Conservation (phyloP, 768 basidiomycete genomes). For the Auriscalpium vulgare region DNA sequence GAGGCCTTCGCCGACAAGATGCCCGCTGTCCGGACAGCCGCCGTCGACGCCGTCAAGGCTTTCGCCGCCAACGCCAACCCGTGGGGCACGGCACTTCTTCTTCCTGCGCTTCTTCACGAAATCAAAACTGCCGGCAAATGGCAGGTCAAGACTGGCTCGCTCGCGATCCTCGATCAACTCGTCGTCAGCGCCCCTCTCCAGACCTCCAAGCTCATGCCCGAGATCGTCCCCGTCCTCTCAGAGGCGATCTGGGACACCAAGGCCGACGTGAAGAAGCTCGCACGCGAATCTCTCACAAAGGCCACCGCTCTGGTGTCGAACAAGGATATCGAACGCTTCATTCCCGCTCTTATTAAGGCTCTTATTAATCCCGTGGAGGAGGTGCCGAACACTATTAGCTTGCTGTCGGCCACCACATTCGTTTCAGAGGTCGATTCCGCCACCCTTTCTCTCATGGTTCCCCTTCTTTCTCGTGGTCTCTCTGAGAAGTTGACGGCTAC, state of each 20-base stretch:
- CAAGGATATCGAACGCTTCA: conserved; percentile 97
- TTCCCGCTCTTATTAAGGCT: conserved; percentile 95
- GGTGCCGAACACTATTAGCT: conserved; percentile 88
- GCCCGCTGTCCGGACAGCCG: conserved; percentile 77
- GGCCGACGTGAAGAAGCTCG: conserved; percentile 97
- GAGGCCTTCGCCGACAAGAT: conserved; percentile 95
- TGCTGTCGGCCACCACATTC: conserved; percentile 98
- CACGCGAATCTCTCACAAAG: conserved; percentile 90
- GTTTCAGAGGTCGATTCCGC: conserved; percentile 98
- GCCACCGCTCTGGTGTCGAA: conserved; percentile 91
- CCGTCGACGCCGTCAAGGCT: conserved; percentile 73
- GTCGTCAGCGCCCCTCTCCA: conserved; percentile 76
- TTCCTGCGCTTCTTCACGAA: conserved; percentile 84
- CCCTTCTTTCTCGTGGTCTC: conserved; percentile 89
- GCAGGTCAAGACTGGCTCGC: conserved; percentile 90
- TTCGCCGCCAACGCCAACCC: conserved; percentile 77
- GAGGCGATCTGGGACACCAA: conserved; percentile 99
- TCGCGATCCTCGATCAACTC: conserved; percentile 79
- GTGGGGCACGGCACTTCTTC: conserved; percentile 77
- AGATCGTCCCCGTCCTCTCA: conserved; percentile 88
- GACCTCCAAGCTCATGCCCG: conserved; percentile 84
- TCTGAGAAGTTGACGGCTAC: conserved; percentile 91
- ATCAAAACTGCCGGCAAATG: conserved; percentile 96
- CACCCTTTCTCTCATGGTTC: conserved; percentile 96
- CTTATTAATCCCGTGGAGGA: conserved; percentile 99